Evolutionary conservation across 208 protist genomes (phyloP).

Genomic region (Phytomonas serpens): DNA sequence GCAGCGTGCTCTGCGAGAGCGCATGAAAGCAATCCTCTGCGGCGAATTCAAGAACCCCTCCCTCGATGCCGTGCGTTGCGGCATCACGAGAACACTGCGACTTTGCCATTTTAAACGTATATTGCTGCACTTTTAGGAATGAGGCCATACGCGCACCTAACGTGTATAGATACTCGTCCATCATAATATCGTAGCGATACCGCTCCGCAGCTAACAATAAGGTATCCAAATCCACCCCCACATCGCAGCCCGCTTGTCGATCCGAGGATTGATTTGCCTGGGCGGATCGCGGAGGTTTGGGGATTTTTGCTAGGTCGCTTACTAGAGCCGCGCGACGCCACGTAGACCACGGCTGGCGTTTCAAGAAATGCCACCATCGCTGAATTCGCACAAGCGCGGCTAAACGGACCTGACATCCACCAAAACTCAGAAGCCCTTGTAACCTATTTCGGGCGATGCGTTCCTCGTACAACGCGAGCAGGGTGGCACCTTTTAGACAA

Average conservation of each 20-base stretch:
- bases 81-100: background rate
- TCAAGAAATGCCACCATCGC: slow-evolving; percentile 62
- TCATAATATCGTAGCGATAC: slow-evolving; percentile 1
- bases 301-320: slow-evolving; percentile 4
- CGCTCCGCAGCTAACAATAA: background rate
- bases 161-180: background rate
- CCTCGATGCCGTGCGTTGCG: background rate
- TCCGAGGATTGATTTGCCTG: background rate
- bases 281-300: background rate
- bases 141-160: background rate
- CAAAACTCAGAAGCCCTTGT: slow-evolving; percentile 13
- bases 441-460: slow-evolving; percentile 11
- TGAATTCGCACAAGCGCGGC: slow-evolving; percentile 40
- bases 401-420: slow-evolving; percentile 31
- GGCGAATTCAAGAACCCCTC: background rate
- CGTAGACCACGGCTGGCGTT: slow-evolving; percentile 13
- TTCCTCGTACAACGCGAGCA: slow-evolving; percentile 15
- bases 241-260: background rate
- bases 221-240: background rate
- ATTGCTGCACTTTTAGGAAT: background rate
- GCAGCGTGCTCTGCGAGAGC: background rate
- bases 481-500: background rate
- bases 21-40: background rate
- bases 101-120: background rate
- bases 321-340: slow-evolving; percentile 4